phyloP scores from a whole-genome alignment of 2,329 filamentous ascomycete genomes.

The Calonectria pseudoturangicola region DNA sequence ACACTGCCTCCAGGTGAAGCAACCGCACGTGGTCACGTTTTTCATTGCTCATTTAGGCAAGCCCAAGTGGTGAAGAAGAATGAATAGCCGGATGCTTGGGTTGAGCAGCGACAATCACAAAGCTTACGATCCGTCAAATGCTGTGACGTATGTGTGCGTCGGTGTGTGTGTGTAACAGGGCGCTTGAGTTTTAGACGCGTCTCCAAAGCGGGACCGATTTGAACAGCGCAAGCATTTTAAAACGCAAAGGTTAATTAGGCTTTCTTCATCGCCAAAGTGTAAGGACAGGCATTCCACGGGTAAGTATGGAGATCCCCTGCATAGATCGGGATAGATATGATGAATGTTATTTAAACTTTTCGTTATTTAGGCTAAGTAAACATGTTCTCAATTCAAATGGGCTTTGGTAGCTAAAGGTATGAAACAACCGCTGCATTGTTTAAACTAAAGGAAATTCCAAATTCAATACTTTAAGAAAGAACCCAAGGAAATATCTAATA shows the following conservation, averaged over 20 bases:
- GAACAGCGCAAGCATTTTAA: neutral
- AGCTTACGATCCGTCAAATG: conserved; percentile 1
- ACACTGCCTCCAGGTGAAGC: too few species aligned
- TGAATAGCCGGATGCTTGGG: neutral
- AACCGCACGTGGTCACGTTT: too few species aligned
- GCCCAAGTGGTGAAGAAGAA: too few species aligned
- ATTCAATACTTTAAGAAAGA: neutral
- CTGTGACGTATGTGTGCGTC: neutral
- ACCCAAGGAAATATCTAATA: conserved; percentile 14
- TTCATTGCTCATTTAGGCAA: too few species aligned
- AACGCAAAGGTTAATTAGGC: conserved; percentile 2
- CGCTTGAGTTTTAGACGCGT: neutral
- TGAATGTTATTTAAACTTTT: conserved; percentile 12
- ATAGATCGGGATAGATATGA: neutral
- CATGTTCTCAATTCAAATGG: neutral
- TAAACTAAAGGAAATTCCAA: conserved; percentile 16
- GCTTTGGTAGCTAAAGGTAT: neutral
- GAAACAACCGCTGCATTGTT: neutral
- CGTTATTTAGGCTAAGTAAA: neutral
- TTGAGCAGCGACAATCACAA: neutral
- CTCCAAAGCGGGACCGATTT: conserved; percentile 1
- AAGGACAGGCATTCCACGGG: neutral
- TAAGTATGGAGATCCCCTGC: neutral
- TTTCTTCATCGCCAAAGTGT: neutral
- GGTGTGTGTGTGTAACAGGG: neutral